Evolutionary conservation across 805 yeast species (phyloP).

Genomic region (Saccharomycopsis guyanensis): DNA sequence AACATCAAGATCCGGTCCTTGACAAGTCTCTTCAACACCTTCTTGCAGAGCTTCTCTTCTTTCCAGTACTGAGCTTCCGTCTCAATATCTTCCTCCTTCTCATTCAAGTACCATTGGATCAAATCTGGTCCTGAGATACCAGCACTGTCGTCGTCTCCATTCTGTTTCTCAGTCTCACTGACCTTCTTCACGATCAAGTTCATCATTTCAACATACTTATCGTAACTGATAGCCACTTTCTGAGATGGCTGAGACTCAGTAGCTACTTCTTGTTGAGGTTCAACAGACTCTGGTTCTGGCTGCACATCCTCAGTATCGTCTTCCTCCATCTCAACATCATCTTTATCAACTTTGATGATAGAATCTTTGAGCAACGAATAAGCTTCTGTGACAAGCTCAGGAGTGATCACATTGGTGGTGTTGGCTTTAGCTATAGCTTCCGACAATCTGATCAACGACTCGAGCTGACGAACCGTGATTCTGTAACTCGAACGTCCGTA

Average conservation of each 20-base stretch:
- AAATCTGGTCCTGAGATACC: constrained; percentile 66
- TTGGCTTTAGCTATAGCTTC: constrained; percentile 98
- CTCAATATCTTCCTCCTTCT: constrained; percentile 61
- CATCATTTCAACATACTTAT: constrained; percentile 79
- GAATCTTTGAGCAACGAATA: constrained; percentile 83
- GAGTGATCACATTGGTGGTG: constrained; percentile 81
- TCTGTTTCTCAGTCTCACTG: constrained; percentile 42
- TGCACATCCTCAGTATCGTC: constrained; percentile 33
- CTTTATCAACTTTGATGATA: constrained; percentile 88
- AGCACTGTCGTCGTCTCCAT: constrained; percentile 36
- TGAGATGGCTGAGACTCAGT: constrained; percentile 8
- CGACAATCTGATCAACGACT: constrained; percentile 83
- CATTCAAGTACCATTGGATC: constrained; percentile 73
- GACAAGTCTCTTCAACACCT: constrained; percentile 75
- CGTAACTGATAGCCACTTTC: constrained; percentile 64
- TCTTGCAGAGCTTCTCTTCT: constrained; percentile 65
- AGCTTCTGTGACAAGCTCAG: constrained; percentile 87
- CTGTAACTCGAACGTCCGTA: constrained; percentile 78
- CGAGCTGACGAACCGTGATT: constrained; percentile 95
- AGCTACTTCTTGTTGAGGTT: constrained; percentile 20
- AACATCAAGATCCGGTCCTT: constrained; percentile 79
- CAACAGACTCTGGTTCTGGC: constrained; percentile 20
- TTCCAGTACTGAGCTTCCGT: constrained; percentile 63
- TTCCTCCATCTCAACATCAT: constrained; percentile 82
- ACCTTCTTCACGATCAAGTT: constrained; percentile 64